Base-by-base conservation (phyloP, 495 filamentous ascomycete genomes). In the Astrothelium macrocarpum region DNA sequence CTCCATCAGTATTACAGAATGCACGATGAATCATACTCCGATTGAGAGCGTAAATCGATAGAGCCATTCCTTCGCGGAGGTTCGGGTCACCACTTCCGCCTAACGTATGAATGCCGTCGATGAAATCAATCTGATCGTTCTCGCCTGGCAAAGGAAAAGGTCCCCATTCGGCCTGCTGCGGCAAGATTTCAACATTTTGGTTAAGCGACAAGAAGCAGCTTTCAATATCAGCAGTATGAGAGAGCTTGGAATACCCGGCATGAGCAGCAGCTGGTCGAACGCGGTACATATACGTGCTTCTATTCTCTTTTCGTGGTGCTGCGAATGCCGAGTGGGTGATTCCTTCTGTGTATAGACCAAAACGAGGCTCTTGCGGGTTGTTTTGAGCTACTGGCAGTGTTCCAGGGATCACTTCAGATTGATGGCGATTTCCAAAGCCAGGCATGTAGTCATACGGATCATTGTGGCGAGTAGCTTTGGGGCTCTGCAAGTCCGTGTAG, bases 1-100 rank as follows among this genome's bases (percentile, higher is more conserved):
- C 69, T 1, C 69, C 69, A 45, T 71, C 69, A 20, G 65, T 56
- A n/a, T 60, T 64, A 60, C 62, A 71, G 62, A 69, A 71, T 2
- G 69, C 67, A 18, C 64, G 56, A 18, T 62, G 43, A 2, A 16
- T 29, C 64, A 68, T 68, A n/a, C 36, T 39, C 32, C 58, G 28
- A 34, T 43, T 53, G 2, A 61, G 60, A 20, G 60, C 53, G 43
- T 60, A 68, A 23, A 68, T 49, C 42, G 60, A 62, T 39, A 64
- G 31, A 14, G 61, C 64, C n/a, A 68, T 36, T 12, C 67, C 67
- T 23, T 59, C 18, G 32, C 59, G 66, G 29, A 63, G 26, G n/a
- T 53, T 61, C 32, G 67, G 64, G 42, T 66, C 64, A 1, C 67
- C 64, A 23, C 31, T 46, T 14, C 60, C 67, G 29, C 32, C 67